These are phyloP conservation scores for Aureobasidium sp. DNA, from an alignment of 2,329 filamentous ascomycete species.

Conservation along the genomic window DNA sequence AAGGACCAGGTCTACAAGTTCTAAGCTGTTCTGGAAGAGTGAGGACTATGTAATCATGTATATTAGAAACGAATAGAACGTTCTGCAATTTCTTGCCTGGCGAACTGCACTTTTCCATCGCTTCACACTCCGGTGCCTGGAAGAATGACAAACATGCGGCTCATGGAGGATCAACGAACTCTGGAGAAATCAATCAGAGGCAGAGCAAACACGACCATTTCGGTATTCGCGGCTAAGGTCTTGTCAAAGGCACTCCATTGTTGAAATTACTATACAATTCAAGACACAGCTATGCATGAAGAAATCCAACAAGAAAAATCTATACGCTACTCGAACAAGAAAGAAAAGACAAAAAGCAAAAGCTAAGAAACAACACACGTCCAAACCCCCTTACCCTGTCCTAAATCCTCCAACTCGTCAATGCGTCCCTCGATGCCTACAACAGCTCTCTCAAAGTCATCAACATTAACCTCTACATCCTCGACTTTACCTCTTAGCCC, in stretches of 20 bases:
- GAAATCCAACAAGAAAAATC: background rate
- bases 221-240: too few relatives aligned
- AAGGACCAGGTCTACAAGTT: conserved; percentile 97
- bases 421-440: conserved; percentile 36
- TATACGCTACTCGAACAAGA: background rate
- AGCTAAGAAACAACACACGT: conserved; percentile 23
- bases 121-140: background rate
- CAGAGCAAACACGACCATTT: too few relatives aligned
- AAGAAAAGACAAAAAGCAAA: background rate
- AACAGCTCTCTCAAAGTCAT: conserved; percentile 72
- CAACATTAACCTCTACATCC: conserved; percentile 77
- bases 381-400: conserved; percentile 17
- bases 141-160: too few relatives aligned
- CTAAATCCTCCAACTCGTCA: conserved; percentile 50
- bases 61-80: conserved; percentile 5
- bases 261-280: too few relatives aligned
- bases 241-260: too few relatives aligned
- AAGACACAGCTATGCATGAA: too few relatives aligned
- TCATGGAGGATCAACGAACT: too few relatives aligned
- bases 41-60: background rate
- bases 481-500: conserved; percentile 70
- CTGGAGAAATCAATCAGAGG: too few relatives aligned
- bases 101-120: background rate
- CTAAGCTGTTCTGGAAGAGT: conserved; percentile 35
- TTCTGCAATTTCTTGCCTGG: background rate